phyloP scores from a whole-genome alignment of 139 green algal genomes.

The Picochlorum sp. region DNA sequence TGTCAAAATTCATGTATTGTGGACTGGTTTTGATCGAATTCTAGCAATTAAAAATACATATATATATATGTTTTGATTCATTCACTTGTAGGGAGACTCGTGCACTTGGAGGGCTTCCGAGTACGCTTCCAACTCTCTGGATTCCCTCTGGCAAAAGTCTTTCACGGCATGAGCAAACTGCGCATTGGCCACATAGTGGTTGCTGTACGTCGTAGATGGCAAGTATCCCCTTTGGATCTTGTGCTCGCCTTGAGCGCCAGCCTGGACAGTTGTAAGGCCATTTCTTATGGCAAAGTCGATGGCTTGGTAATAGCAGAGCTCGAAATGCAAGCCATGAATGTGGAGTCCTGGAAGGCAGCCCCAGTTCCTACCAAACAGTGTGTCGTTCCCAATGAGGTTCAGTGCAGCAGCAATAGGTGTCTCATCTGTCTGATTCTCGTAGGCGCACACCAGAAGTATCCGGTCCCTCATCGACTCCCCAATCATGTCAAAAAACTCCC shows the following conservation, averaged over 20 bases:
- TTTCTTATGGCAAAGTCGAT: conserved; percentile 17
- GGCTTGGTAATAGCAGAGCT: conserved; percentile 89
- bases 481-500: conserved; percentile 78
- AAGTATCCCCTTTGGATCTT: conserved; percentile 89
- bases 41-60: neutral
- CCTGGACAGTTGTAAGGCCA: conserved; percentile 68
- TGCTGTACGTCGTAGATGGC: conserved; percentile 63
- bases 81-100: conserved; percentile 46
- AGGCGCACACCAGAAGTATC: conserved; percentile 76
- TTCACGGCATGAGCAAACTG: conserved; percentile 18
- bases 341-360: conserved; percentile 47
- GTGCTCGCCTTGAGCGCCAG: conserved; percentile 87
- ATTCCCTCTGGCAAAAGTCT: conserved; percentile 30
- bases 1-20: too few relatives aligned
- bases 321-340: conserved; percentile 79
- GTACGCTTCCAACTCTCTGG: conserved; percentile 48
- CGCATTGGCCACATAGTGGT: conserved; percentile 66
- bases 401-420: conserved; percentile 68
- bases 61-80: neutral
- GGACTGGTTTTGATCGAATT: neutral
- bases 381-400: conserved; percentile 78
- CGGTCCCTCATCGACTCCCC: conserved; percentile 50
- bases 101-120: conserved; percentile 31
- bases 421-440: conserved; percentile 28
- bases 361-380: conserved; percentile 87